A percentile compares a stretch with the other conserved stretches of the same genome.
phyloP scores from a whole-genome alignment of 345 rosid species.

The Carallia pectinifolia region DNA sequence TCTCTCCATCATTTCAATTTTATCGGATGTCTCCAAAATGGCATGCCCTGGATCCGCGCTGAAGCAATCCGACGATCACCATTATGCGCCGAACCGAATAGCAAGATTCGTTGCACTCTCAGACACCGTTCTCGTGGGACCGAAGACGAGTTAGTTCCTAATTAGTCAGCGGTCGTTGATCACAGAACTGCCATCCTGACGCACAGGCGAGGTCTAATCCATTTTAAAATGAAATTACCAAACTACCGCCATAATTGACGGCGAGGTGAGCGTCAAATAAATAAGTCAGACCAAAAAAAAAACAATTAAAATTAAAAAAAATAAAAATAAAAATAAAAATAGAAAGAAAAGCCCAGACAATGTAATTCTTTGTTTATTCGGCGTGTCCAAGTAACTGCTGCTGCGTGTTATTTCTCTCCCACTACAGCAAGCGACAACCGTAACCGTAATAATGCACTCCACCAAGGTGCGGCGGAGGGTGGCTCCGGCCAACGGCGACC shows the following conservation, averaged over 20 bases:
- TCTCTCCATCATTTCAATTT: too few species aligned
- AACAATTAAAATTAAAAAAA: too few species aligned
- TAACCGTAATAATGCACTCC: constrained; percentile 43
- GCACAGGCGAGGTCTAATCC: not conserved
- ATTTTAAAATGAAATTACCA: not conserved
- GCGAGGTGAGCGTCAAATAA: not conserved
- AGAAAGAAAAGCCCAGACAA: too few species aligned
- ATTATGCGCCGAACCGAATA: too few species aligned
- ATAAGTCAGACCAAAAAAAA: not conserved
- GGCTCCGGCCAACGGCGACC: constrained; percentile 46
- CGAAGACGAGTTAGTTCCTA: not conserved
- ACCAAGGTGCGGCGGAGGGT: constrained; percentile 74
- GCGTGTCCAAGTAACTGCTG: constrained; percentile 6
- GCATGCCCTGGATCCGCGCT: too few species aligned
- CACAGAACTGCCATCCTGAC: not conserved
- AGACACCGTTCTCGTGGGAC: not conserved
- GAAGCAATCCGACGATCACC: too few species aligned
- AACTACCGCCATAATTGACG: not conserved
- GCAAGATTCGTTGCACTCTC: not conserved
- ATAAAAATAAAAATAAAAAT: too few species aligned
- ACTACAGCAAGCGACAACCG: too few species aligned
- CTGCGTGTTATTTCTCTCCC: not conserved
- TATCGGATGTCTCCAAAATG: too few species aligned
- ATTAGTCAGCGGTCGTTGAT: not conserved
- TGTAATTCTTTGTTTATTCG: too few species aligned